These are phyloP conservation scores for Drechslerella dactyloides DNA, from an alignment of 2,329 filamentous ascomycete genomes.

Conservation along the genomic window DNA sequence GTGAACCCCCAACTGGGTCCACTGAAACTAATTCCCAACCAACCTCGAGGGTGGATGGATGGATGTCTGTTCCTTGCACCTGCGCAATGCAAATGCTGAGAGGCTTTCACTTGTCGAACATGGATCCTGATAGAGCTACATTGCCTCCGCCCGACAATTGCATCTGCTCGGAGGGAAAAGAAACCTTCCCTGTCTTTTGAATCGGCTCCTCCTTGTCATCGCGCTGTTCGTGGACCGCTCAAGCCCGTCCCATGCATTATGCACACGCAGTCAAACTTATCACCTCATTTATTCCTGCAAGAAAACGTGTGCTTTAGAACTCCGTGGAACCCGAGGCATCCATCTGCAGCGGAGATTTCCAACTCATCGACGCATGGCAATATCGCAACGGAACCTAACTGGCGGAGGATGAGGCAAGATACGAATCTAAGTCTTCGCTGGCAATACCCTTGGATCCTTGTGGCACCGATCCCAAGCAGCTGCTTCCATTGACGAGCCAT, in stretches of 20 bases:
- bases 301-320: slow-evolving; percentile 12
- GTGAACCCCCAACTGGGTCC: background rate
- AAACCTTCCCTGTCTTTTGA: slow-evolving; percentile 9
- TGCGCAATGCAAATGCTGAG: background rate
- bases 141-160: background rate
- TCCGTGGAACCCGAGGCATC: slow-evolving; percentile 4
- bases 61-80: background rate
- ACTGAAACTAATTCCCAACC: background rate
- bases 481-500: background rate
- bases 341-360: background rate
- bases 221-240: slow-evolving; percentile 16
- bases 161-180: background rate
- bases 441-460: background rate
- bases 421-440: background rate
- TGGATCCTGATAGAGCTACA: slow-evolving; percentile 3
- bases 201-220: slow-evolving; percentile 5
- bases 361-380: slow-evolving; percentile 1
- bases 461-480: background rate
- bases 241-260: slow-evolving; percentile 13
- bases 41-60: background rate
- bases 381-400: background rate
- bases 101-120: background rate
- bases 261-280: slow-evolving; percentile 20
- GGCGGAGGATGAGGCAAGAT: background rate
- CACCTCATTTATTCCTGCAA: slow-evolving; percentile 6